A percentile compares a stretch with the other conserved stretches of the same genome.
Conservation (phyloP, 2,329 filamentous ascomycete species). For the Massarina eburnea region DNA sequence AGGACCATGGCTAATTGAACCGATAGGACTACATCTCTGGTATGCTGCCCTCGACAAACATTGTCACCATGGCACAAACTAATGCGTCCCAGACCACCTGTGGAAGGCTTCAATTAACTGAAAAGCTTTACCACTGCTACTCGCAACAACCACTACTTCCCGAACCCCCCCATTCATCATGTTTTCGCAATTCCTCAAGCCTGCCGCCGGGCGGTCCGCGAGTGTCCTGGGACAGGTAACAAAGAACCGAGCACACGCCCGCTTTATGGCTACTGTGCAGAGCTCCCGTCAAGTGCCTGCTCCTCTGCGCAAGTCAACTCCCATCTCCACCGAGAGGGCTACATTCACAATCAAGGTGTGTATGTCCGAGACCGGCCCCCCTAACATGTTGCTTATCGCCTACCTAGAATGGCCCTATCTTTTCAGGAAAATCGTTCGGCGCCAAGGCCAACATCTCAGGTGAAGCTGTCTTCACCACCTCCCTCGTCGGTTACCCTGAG, state of each 20-base stretch:
- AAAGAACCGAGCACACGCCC: slow-evolving; percentile 47
- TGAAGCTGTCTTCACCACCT: slow-evolving; percentile 98
- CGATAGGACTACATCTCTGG: slow-evolving; percentile 66
- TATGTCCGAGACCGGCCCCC: slow-evolving; percentile 13
- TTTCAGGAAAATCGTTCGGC: slow-evolving; percentile 94
- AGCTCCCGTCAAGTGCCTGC: slow-evolving; percentile 68
- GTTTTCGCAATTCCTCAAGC: slow-evolving; percentile 58
- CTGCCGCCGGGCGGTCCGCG: slow-evolving; percentile 48
- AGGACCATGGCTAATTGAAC: slow-evolving; percentile 39
- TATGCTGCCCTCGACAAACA: slow-evolving; percentile 38
- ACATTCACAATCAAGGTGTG: slow-evolving; percentile 91
- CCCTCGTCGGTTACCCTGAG: slow-evolving; percentile 95
- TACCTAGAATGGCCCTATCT: slow-evolving; percentile 85
- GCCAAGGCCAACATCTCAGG: slow-evolving; percentile 96
- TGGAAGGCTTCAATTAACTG: slow-evolving; percentile 68
- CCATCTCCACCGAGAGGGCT: slow-evolving; percentile 73
- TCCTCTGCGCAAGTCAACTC: slow-evolving; percentile 61
- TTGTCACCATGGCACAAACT: slow-evolving; percentile 23
- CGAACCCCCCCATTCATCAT: slow-evolving; percentile 46
- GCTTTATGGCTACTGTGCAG: slow-evolving; percentile 66
- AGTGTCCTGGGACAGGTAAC: slow-evolving; percentile 51
- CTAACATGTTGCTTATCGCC: slow-evolving; percentile 34
- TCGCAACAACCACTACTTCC: slow-evolving; percentile 13
- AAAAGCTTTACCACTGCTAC: slow-evolving; percentile 33
- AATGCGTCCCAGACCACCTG: slow-evolving; percentile 58